Evolutionary conservation across 2,329 filamentous ascomycete species (phyloP).

Genomic region (Furcasterigmium furcatum): DNA sequence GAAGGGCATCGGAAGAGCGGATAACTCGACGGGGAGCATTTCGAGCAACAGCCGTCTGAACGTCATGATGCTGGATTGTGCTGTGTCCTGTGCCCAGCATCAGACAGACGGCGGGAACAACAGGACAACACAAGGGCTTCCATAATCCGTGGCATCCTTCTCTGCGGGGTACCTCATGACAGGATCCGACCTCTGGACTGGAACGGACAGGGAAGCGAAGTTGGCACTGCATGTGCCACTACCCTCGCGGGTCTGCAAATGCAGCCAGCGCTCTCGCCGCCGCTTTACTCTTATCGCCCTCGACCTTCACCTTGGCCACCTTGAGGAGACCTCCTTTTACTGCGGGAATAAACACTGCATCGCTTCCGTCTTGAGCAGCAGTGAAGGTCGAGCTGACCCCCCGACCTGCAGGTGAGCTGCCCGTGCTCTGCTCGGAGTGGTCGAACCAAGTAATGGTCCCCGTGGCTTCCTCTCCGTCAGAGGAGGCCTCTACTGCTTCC

Average conservation of each 20-base stretch:
- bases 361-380: constrained; percentile 1
- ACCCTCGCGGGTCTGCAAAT: neutral
- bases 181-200: too few relatives aligned
- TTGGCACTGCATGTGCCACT: too few relatives aligned
- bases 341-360: constrained; percentile 4
- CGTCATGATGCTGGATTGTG: too few relatives aligned
- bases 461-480: neutral
- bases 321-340: constrained; percentile 1
- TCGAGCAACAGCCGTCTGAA: too few relatives aligned
- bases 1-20: too few relatives aligned
- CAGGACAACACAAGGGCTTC: too few relatives aligned
- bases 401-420: neutral
- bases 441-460: constrained; percentile 2
- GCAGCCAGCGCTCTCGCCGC: constrained; percentile 5
- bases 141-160: too few relatives aligned
- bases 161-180: too few relatives aligned
- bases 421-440: neutral
- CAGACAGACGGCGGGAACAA: too few relatives aligned
- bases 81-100: too few relatives aligned
- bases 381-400: neutral
- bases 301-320: constrained; percentile 9
- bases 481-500: constrained; percentile 12
- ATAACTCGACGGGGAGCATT: too few relatives aligned
- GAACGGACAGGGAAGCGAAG: too few relatives aligned
- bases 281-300: constrained; percentile 5